These are phyloP conservation scores for Chytridiales sp. DNA, from an alignment of 371 early-diverging fungal genomes.

Conservation along the genomic window DNA sequence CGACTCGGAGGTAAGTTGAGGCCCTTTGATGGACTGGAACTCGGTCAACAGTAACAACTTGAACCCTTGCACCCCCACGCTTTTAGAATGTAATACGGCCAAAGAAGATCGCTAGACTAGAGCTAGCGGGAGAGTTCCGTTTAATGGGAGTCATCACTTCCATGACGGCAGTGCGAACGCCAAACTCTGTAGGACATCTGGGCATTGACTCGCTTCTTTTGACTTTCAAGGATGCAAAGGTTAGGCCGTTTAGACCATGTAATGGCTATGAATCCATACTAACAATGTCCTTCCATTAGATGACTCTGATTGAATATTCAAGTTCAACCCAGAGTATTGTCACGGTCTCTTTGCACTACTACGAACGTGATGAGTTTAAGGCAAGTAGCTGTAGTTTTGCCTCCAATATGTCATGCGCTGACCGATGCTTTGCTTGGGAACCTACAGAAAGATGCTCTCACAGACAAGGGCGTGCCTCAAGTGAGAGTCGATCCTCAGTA, in stretches of 20 bases:
- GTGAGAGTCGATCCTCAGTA: slow-evolving; percentile 59
- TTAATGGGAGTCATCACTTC: slow-evolving; percentile 81
- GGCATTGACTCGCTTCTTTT: slow-evolving; percentile 82
- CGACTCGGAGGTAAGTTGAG: background rate
- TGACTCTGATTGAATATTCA: slow-evolving; percentile 89
- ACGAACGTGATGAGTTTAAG: slow-evolving; percentile 90
- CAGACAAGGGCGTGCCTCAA: slow-evolving; percentile 36
- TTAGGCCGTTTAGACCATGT: slow-evolving; percentile 28
- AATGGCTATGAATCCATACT: slow-evolving; percentile 5
- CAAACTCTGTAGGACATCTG: slow-evolving; percentile 55
- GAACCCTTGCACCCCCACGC: too few relatives aligned
- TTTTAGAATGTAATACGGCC: background rate
- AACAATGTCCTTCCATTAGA: slow-evolving; percentile 44
- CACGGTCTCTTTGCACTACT: slow-evolving; percentile 95
- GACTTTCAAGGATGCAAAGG: slow-evolving; percentile 93
- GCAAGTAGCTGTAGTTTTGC: slow-evolving; percentile 24
- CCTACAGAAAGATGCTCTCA: slow-evolving; percentile 28
- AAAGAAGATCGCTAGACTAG: slow-evolving; percentile 65
- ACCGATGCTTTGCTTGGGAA: background rate
- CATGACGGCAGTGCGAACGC: slow-evolving; percentile 72
- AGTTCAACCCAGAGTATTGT: slow-evolving; percentile 70
- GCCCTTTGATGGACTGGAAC: background rate
- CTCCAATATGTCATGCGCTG: background rate
- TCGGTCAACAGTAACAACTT: too few relatives aligned
- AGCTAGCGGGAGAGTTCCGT: slow-evolving; percentile 69